Conservation (phyloP, 257 asterid species). For the Jacaranda mimosifolia region DNA sequence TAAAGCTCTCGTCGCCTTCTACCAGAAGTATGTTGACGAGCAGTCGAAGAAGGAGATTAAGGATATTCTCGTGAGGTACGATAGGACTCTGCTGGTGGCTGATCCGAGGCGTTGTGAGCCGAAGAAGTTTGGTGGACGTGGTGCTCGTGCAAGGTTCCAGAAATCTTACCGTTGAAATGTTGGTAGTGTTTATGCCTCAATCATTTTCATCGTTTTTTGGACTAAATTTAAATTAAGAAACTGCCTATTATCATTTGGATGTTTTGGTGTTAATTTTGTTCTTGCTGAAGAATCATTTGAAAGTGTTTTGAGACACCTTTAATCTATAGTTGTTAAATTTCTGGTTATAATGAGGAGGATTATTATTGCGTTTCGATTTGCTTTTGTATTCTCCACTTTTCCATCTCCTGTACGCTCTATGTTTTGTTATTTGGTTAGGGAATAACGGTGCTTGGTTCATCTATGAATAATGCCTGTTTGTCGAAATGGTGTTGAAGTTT, state of each 20-base stretch:
- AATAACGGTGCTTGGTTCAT: not conserved
- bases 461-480: not conserved
- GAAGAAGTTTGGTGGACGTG: constrained; percentile 95
- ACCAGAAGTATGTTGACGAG: constrained; percentile 86
- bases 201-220: constrained; percentile 1
- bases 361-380: not conserved
- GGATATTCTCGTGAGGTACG: constrained; percentile 76
- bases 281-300: not conserved
- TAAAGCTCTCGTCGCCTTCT: constrained; percentile 76
- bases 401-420: not conserved
- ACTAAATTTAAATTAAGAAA: constrained; percentile 25
- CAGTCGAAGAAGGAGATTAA: constrained; percentile 84
- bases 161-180: constrained; percentile 66
- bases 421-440: not conserved
- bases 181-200: constrained; percentile 17
- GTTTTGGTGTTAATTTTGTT: not conserved
- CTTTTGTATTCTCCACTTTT: not conserved
- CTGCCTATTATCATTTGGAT: constrained; percentile 26
- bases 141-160: constrained; percentile 91
- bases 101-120: constrained; percentile 95
- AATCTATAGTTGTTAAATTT: constrained; percentile 12
- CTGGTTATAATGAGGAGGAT: not conserved
- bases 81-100: constrained; percentile 83
- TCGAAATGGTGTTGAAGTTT: not conserved
- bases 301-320: constrained; percentile 30